Base-by-base conservation (phyloP, 202 grass and related monocot genomes). In the Saccharum hybrid region DNA sequence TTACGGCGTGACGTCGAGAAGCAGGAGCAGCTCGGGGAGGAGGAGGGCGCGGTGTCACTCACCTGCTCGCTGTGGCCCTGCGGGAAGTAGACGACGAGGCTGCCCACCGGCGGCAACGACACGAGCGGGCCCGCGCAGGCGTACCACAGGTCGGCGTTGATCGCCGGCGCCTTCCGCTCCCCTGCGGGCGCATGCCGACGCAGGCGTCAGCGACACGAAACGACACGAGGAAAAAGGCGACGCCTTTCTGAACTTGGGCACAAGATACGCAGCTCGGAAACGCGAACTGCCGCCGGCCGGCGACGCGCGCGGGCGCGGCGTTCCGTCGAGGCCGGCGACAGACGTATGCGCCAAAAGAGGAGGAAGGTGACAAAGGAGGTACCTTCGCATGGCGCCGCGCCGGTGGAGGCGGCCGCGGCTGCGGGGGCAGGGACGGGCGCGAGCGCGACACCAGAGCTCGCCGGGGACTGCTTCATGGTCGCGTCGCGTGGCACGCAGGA, bases 31-130 rank as follows among this genome's bases (percentile, higher is more conserved):
- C 30, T 36, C 13, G 21, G 36, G 2, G 36, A 9, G 5, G n/a
- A n/a, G n/a, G 61, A 18, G 14, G n/a, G 49, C 49, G 48, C 49
- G 51, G 19, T n/a, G 6, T 82, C 64, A 96, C 96, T 82, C 65
- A 99, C 96, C 96, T 99, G 96, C 89, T 99, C 96, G 75, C 96
- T 99, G 83, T 99, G 96, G 43, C 96, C 96, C 60, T 99, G 96
- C 15, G 96, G 93, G 86, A 96, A 99, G 90, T 99, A 99, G 90
- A 99, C 93, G 78, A 99, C 96, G 86, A 99, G 96, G 76, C 96
- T 99, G 62, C 96, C 91, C 72, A 99, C 96, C 79, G 96, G 96
- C 34, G 96, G 96, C 83, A 99, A 71, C 52, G 81, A 89, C 75
- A 96, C 93, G 26, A 99, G 91, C 31, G 91, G 96, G 31, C 96